phyloP scores from a whole-genome alignment of 2,329 filamentous ascomycete species.

The Emericellopsis cladophorae region DNA sequence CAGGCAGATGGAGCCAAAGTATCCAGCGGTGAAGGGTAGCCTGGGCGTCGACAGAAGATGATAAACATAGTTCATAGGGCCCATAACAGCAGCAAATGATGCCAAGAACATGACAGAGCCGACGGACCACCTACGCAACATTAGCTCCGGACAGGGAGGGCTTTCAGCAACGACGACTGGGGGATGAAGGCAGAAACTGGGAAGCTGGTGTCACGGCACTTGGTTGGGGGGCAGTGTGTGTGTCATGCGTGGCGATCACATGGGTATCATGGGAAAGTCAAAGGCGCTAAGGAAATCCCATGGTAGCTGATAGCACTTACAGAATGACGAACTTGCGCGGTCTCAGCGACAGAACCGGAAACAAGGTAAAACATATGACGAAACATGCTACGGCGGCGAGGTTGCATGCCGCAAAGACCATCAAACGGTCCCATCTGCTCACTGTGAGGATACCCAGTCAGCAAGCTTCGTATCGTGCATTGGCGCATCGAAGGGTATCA shows the following conservation, averaged over 20 bases:
- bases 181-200: neutral
- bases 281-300: constrained; percentile 3
- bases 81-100: constrained; percentile 93
- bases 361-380: constrained; percentile 81
- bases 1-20: constrained; percentile 84
- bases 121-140: constrained; percentile 69
- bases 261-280: constrained; percentile 3
- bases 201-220: constrained; percentile 5
- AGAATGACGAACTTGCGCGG: constrained; percentile 93
- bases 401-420: constrained; percentile 88
- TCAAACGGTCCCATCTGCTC: constrained; percentile 89
- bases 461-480: neutral
- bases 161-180: neutral
- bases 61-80: constrained; percentile 66
- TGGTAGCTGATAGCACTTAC: constrained; percentile 49
- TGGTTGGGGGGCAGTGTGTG: constrained; percentile 1
- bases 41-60: constrained; percentile 77
- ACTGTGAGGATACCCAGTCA: constrained; percentile 44
- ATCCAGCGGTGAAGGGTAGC: constrained; percentile 84
- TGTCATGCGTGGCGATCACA: constrained; percentile 5
- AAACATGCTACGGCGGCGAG: constrained; percentile 83
- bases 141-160: constrained; percentile 11
- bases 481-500: constrained; percentile 13
- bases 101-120: constrained; percentile 81
- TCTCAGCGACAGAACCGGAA: constrained; percentile 67